Percentiles rank a stretch among this genome's conserved stretches.
Evolutionary conservation across 257 asterid species (phyloP).

Genomic region (Gentiana macrophylla): DNA sequence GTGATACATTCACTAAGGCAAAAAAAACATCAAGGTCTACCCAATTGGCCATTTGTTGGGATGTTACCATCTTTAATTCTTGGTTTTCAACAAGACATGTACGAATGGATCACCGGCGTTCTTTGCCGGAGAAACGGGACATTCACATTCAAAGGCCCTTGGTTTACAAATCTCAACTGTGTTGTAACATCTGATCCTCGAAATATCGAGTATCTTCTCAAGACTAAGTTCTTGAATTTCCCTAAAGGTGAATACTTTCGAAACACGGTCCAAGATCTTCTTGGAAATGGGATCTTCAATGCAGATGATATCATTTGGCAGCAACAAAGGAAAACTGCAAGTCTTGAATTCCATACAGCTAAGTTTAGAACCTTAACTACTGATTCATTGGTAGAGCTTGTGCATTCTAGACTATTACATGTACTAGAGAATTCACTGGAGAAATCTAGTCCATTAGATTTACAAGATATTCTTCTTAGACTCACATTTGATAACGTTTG

Average conservation of each 20-base stretch:
- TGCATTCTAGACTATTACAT: constrained; percentile 57
- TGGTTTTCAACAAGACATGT: constrained; percentile 46
- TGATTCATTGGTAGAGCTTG: constrained; percentile 65
- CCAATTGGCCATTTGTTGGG: constrained; percentile 76
- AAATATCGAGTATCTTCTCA: constrained; percentile 75
- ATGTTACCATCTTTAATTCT: constrained; percentile 74
- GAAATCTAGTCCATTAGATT: constrained; percentile 28
- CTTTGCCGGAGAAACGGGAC: constrained; percentile 49
- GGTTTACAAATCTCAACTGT: constrained; percentile 75
- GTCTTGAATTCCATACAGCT: constrained; percentile 79
- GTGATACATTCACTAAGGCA: constrained; percentile 39
- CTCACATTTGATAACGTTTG: constrained; percentile 88
- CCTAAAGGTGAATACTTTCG: constrained; percentile 74
- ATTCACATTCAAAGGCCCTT: constrained; percentile 63
- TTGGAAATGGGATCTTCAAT: constrained; percentile 81
- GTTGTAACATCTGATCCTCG: constrained; percentile 78
- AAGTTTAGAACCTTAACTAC: constrained; percentile 59
- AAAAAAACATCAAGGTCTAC: constrained; percentile 39
- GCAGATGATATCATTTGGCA: constrained; percentile 80
- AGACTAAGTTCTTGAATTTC: constrained; percentile 60
- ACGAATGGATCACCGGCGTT: constrained; percentile 71
- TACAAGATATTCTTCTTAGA: constrained; percentile 69
- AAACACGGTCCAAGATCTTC: constrained; percentile 50
- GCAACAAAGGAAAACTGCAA: constrained; percentile 71
- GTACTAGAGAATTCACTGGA: constrained; percentile 48